phyloP scores from a whole-genome alignment of 78 protist species.

The Polysphondylium violaceum region DNA sequence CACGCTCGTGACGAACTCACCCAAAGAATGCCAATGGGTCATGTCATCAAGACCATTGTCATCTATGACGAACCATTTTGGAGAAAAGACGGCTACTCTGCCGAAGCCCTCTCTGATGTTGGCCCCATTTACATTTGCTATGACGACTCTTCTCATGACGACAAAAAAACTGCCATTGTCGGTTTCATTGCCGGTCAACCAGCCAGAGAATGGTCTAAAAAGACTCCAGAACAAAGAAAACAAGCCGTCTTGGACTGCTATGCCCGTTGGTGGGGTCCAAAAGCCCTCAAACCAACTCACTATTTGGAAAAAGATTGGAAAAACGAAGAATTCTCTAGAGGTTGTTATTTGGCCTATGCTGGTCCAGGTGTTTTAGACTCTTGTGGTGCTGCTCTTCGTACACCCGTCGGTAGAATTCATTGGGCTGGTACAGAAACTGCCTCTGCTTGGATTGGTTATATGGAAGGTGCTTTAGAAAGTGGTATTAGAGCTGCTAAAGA shows the following conservation, averaged over 20 bases:
- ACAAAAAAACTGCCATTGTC: conserved; percentile 65
- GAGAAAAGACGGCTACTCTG: conserved; percentile 79
- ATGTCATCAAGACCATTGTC: conserved; percentile 72
- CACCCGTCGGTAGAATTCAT: conserved; percentile 80
- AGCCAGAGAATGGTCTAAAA: conserved; percentile 50
- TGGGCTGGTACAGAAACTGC: conserved; percentile 86
- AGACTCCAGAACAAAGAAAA: conserved; percentile 73
- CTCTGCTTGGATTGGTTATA: conserved; percentile 78
- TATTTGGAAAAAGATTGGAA: conserved; percentile 75
- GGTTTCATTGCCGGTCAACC: conserved; percentile 71
- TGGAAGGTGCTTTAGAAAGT: conserved; percentile 85
- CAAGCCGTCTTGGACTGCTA: conserved; percentile 68
- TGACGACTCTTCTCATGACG: conserved; percentile 75
- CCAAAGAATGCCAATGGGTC: conserved; percentile 83
- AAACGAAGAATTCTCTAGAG: conserved; percentile 71
- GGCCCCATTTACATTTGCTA: conserved; percentile 80
- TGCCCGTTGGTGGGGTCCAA: conserved; percentile 78
- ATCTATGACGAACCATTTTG: conserved; percentile 85
- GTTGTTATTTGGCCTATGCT: conserved; percentile 65
- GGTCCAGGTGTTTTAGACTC: conserved; percentile 50
- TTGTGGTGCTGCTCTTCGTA: conserved; percentile 43
- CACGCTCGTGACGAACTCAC: conserved; percentile 57
- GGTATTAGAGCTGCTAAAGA: conserved; percentile 75
- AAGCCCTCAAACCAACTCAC: conserved; percentile 41
- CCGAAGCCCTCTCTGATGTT: conserved; percentile 67